Evolutionary conservation across 306 rosid genomes (phyloP).

Genomic region (Cicer yamashitae): DNA sequence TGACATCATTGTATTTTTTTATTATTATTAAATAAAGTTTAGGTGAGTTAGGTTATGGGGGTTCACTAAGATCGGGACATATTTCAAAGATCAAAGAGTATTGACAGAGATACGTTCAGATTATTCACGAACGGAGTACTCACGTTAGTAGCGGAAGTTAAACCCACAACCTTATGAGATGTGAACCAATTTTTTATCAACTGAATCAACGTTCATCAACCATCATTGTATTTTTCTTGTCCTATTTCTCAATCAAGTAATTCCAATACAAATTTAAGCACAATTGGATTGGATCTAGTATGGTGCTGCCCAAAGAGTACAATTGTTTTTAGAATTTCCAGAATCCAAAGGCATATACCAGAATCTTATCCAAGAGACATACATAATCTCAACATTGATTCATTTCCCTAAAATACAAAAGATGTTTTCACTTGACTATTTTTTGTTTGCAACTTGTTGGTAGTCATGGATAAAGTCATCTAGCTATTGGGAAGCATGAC

Average conservation of each 20-base stretch:
- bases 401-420: not conserved
- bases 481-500: not conserved
- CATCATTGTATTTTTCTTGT: not conserved
- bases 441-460: no score
- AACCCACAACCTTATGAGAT: no score
- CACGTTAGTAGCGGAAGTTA: no score
- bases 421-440: no score
- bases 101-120: no score
- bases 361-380: constrained; percentile 18
- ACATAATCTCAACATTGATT: constrained; percentile 27
- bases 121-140: no score
- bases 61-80: no score
- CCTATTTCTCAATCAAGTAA: constrained; percentile 16
- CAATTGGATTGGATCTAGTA: constrained; percentile 9
- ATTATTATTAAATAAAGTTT: no score
- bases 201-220: no score
- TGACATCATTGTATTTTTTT: not conserved
- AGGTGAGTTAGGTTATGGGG: no score
- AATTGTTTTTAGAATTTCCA: not conserved
- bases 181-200: no score
- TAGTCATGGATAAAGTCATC: constrained; percentile 29
- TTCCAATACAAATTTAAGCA: not conserved
- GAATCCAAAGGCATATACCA: not conserved
- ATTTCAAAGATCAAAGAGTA: no score
- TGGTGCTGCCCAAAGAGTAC: not conserved